Base-by-base conservation (phyloP, 1,139 yeast species). In the Yamadazyma trypodendri region DNA sequence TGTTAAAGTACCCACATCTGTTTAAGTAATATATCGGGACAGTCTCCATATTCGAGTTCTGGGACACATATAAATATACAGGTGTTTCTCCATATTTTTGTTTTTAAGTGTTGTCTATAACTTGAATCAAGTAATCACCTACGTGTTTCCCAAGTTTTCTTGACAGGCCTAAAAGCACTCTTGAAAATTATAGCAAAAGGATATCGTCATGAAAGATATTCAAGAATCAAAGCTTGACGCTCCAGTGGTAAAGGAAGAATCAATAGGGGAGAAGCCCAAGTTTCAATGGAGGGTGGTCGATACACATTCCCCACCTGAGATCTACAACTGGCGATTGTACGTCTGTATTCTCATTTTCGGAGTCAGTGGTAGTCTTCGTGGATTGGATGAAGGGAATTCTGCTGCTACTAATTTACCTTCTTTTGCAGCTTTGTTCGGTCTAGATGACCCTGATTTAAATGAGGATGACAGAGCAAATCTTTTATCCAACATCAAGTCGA, bases 341-440 rank as follows among this genome's bases (percentile, higher is more conserved):
- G 43, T 68, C 17, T 65, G 75, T 2, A 68, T 75, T 9, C 55
- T 70, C 31, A 67, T 73, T 12, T 77, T 76, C 53, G 82, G 81
- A 28, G 50, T 77, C 11, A 54, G 75, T 32, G 81, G 82, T 6
- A 63, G 72, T 12, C 78, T 79, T 9, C 57, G 81, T 50, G 82
- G 82, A n/a, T 67, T 65, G 37, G 82, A 77, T 50, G 81, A 76
- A 51, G 82, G 81, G 28, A 59, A 60, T 41, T 60, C 62, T 14
- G 51, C 76, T 11, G 78, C 78, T 8, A 55, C 65, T 2, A 60
- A 68, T 27, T 65, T 72, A 2, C 77, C 68, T 44, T 55, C 71
- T 2, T 76, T 76, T 51, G 53, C 50, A 31, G 34, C 48, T 2
- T 58, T 54, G 41, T 74, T 74, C 45, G 77, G 77, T 3, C 58